Evolutionary conservation across 768 basidiomycete species (phyloP).

Genomic region (Albatrellus ellisii): DNA sequence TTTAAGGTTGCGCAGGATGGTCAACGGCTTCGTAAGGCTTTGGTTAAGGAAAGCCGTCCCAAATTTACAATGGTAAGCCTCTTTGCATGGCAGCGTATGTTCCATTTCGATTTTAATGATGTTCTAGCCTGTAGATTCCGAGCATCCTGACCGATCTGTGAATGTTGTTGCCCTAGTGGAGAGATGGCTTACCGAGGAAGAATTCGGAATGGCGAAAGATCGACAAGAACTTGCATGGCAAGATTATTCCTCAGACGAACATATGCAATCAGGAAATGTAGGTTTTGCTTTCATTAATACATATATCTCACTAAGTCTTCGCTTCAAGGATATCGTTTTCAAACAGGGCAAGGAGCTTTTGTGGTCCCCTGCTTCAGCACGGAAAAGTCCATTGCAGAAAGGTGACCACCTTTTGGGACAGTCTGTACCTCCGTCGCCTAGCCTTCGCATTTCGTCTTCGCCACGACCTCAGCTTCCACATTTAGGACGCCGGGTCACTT

Average conservation of each 20-base stretch:
- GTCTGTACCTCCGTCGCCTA: constrained; percentile 30
- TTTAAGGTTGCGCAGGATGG: constrained; percentile 66
- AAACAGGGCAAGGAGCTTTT: constrained; percentile 49
- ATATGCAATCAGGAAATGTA: no score
- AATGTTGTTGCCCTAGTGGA: constrained; percentile 67
- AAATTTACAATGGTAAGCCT: constrained; percentile 59
- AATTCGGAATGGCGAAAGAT: constrained; percentile 52
- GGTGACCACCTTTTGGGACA: constrained; percentile 31
- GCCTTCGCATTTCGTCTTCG: constrained; percentile 23
- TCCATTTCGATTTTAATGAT: constrained; percentile 12
- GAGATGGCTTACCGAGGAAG: constrained; percentile 65
- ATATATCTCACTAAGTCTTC: not conserved
- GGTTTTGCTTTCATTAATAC: not conserved
- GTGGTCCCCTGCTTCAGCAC: constrained; percentile 42
- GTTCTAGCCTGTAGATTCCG: constrained; percentile 61
- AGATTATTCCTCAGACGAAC: no score
- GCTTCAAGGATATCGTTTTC: constrained; percentile 20
- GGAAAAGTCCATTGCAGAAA: constrained; percentile 19
- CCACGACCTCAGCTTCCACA: constrained; percentile 21
- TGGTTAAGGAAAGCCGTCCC: constrained; percentile 59
- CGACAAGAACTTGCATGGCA: constrained; percentile 57
- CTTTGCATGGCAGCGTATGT: not conserved
- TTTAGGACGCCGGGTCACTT: constrained; percentile 10
- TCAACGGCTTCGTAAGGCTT: constrained; percentile 50
- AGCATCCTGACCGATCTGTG: constrained; percentile 59